Conservation (phyloP, 2,329 filamentous ascomycete species). For the Pseudocercospora macadamiae region DNA sequence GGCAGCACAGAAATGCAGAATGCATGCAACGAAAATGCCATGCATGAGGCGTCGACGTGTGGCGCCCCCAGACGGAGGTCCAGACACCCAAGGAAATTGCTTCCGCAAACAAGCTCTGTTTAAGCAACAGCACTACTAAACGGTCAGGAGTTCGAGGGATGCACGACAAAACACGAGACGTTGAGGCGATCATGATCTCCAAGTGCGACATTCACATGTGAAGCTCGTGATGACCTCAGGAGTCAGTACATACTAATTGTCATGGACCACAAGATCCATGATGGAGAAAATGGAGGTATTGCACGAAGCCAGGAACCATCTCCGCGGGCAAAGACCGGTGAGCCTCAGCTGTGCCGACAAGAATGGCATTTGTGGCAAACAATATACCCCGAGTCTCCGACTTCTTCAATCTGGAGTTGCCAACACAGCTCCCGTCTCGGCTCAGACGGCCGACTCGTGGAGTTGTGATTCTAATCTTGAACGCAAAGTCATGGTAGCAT, state of each 20-base stretch:
- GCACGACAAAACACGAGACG: neutral
- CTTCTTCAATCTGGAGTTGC: neutral
- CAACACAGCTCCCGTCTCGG: neutral
- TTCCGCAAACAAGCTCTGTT: neutral
- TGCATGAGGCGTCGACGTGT: neutral
- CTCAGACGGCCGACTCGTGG: neutral
- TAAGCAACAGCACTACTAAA: neutral
- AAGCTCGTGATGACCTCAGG: neutral
- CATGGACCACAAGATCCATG: too few relatives aligned
- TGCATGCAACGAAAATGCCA: neutral
- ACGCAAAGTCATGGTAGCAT: neutral
- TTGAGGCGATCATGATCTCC: constrained; percentile 1
- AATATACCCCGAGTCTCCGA: neutral
- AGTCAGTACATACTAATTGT: neutral
- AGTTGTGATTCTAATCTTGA: neutral
- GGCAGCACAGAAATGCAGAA: neutral
- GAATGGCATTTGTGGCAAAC: too few relatives aligned
- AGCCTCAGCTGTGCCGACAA: neutral
- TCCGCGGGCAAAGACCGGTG: constrained; percentile 1
- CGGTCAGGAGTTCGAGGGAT: neutral
- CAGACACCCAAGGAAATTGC: neutral
- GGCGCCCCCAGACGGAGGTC: neutral
- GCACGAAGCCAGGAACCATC: neutral
- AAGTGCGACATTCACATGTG: neutral
- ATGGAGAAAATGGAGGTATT: too few relatives aligned